Evolutionary conservation across 2,329 filamentous ascomycete genomes (phyloP).

Genomic region (Mariannaea elegans): DNA sequence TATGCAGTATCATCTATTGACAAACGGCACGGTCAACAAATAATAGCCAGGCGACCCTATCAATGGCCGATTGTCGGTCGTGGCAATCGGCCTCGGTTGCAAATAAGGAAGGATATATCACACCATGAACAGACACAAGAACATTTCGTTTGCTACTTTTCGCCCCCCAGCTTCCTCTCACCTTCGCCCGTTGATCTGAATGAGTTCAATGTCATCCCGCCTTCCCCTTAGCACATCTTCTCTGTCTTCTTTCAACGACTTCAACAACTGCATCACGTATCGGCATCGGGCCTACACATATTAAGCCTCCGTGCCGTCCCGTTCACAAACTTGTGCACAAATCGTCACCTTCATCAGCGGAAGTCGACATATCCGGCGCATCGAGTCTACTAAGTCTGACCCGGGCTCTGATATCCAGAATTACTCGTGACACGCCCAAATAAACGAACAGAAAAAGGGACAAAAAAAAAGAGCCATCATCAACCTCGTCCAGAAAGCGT

Average conservation of each 20-base stretch:
- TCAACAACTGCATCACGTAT: background rate
- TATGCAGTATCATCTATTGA: slow-evolving; percentile 28
- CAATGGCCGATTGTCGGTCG: background rate
- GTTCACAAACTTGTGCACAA: background rate
- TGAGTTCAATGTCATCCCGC: background rate
- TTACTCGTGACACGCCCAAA: slow-evolving; percentile 17
- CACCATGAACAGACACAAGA: slow-evolving; percentile 10
- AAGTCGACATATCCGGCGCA: background rate
- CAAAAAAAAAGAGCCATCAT: background rate
- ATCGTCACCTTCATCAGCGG: background rate
- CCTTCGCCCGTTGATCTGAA: background rate
- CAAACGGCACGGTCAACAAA: slow-evolving; percentile 4
- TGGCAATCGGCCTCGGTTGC: slow-evolving; percentile 13
- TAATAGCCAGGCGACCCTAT: background rate
- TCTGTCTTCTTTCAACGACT: no score
- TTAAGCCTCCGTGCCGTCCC: background rate
- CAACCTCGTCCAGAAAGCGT: background rate
- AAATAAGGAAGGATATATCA: slow-evolving; percentile 14
- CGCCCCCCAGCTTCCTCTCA: background rate
- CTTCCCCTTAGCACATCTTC: background rate
- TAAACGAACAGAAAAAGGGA: background rate
- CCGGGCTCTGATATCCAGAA: background rate
- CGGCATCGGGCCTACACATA: slow-evolving; percentile 3
- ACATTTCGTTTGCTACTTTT: slow-evolving; percentile 1
- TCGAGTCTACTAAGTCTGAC: background rate